A percentile compares a stretch with the other conserved stretches of the same genome.
Evolutionary conservation across 768 basidiomycete genomes (phyloP).

Genomic region (Xerocomellus amylosporus): DNA sequence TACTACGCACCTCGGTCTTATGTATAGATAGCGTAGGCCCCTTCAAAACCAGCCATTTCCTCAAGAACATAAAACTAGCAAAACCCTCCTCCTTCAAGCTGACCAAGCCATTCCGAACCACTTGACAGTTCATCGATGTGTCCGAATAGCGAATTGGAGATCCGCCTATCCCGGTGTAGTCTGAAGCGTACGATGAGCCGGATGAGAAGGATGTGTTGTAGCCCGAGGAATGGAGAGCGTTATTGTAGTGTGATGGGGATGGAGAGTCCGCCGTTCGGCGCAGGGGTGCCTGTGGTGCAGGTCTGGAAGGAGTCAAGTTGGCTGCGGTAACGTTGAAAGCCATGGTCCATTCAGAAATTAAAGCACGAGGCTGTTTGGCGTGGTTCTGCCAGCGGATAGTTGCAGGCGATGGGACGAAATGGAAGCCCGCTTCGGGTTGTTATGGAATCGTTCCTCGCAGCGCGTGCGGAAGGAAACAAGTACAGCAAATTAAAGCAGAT

Average conservation of each 20-base stretch:
- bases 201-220: conserved; percentile 60
- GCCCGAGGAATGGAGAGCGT: conserved; percentile 49
- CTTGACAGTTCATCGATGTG: conserved; percentile 35
- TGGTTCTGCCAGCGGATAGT: background rate
- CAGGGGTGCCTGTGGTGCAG: conserved; percentile 69
- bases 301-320: conserved; percentile 73
- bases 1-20: conserved; percentile 81
- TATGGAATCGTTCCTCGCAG: background rate
- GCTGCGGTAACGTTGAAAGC: conserved; percentile 49
- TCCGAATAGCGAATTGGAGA: conserved; percentile 60
- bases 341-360: conserved; percentile 34
- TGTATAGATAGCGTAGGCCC: conserved; percentile 78
- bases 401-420: background rate
- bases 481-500: background rate
- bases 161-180: conserved; percentile 81
- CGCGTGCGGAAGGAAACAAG: background rate
- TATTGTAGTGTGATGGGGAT: conserved; percentile 30
- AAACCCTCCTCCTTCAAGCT: conserved; percentile 94
- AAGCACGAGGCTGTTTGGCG: conserved; percentile 12
- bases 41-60: conserved; percentile 85
- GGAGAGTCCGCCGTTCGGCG: conserved; percentile 44
- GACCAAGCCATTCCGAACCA: conserved; percentile 70
- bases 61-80: conserved; percentile 86
- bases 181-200: conserved; percentile 57
- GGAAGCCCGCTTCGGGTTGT: background rate